Evolutionary conservation across 768 basidiomycete genomes (phyloP), one percentile per base, ranked within the genome.

Genomic region (Termitomyces sp.): DNA sequence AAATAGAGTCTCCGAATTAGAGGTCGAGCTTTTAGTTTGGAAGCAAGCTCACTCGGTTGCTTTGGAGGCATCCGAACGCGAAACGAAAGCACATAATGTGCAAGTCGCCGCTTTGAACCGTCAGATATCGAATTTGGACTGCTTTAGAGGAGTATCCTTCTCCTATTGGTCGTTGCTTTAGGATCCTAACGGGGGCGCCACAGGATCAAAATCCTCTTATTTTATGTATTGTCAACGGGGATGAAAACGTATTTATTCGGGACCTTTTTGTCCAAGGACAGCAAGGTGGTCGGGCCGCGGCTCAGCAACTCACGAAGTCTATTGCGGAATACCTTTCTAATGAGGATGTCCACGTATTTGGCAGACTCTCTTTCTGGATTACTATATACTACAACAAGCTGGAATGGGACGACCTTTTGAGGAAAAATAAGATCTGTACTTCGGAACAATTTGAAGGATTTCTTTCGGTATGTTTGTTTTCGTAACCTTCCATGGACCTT

Each of bases 291-390:
- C 77, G 79, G 56, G 76, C 79, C 45, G 84, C 81, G 13, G 85
- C 86, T 30, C 83, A 87, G 63, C 76, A 78, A 52, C 73, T 90
- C 56, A 90, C 87, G 20, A 83, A 85, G 68, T 75, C 74, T 6
- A 85, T 91, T 52, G 87, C 86, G 44, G 84, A 84, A 60, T 81
- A 87, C 70, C 76, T 91, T 54, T 76, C 84, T 53, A 75, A 74
- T 62, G 84, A 89, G 66, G 82, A 81, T 52, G 72, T 84, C 51
- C 82, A 82, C 54, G 76, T 81, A 55, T 79, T 83, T 57, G 84
- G 83, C 32, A 79, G 84, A 9, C 76, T 88, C 41, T 87, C 88
- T 28, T 88, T 90, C 68, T 90, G 87, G 87, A 81, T 88, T 51
- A 83, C 82, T 45, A 68, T 91, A 60, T 90, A 84, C 73, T 80